These are phyloP conservation scores for Leccinum pachyderme DNA, from an alignment of 1,284 basidiomycete genomes.

Conservation along the genomic window DNA sequence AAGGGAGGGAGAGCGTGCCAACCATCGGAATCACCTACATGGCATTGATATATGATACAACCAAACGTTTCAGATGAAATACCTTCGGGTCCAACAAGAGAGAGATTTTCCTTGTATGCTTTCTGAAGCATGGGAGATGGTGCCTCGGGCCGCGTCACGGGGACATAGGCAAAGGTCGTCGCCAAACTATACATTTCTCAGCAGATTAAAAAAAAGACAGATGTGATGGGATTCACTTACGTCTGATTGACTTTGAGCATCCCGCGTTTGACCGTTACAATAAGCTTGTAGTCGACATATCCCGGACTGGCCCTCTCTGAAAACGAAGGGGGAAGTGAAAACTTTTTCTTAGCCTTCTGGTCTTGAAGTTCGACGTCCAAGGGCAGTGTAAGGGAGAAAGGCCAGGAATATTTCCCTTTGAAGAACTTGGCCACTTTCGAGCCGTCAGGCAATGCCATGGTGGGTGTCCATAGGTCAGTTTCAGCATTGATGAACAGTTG, in stretches of 20 bases:
- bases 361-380: conserved; percentile 37
- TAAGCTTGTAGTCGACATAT: conserved; percentile 50
- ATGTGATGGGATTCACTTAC: conserved; percentile 27
- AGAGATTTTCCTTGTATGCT: conserved; percentile 42
- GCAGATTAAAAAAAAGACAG: not conserved
- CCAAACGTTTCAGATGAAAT: not conserved
- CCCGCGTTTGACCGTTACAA: conserved; percentile 46
- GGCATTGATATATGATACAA: not conserved
- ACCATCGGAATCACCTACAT: conserved; percentile 42
- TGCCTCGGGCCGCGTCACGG: conserved; percentile 39
- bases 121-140: conserved; percentile 48
- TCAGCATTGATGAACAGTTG: conserved; percentile 41
- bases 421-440: conserved; percentile 34
- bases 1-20: conserved; percentile 44
- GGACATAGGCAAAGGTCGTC: conserved; percentile 42
- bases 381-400: conserved; percentile 46
- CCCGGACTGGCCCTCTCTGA: conserved; percentile 44
- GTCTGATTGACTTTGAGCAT: conserved; percentile 42
- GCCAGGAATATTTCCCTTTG: conserved; percentile 44
- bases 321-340: conserved; percentile 47
- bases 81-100: conserved; percentile 43
- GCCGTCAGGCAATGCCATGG: conserved; percentile 22
- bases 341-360: conserved; percentile 30
- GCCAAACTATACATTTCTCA: conserved; percentile 17
- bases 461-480: conserved; percentile 38